phyloP scores from a whole-genome alignment of 163 green algal species.

The Chlorella variabilis region DNA sequence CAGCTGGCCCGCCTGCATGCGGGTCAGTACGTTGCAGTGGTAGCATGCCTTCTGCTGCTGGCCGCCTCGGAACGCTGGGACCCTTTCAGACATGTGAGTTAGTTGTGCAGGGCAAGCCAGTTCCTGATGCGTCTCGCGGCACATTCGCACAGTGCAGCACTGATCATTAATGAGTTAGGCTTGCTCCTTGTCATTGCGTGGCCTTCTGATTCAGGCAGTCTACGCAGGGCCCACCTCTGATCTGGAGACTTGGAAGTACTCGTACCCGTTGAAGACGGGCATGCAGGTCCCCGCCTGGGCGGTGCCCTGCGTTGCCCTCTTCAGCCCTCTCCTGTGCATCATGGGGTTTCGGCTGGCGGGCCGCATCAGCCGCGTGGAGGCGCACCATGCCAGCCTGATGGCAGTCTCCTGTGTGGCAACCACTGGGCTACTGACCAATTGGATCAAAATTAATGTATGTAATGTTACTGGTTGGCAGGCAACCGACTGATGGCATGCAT shows the following conservation, averaged over 20 bases:
- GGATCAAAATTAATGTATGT: conserved; percentile 61
- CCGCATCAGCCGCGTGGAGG: conserved; percentile 43
- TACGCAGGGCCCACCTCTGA: conserved; percentile 9
- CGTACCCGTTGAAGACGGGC: conserved; percentile 53
- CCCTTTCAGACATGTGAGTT: conserved; percentile 30
- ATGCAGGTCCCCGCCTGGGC: conserved; percentile 53
- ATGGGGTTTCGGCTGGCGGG: conserved; percentile 3
- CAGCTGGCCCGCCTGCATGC: conserved; percentile 7
- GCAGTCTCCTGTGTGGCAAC: conserved; percentile 40
- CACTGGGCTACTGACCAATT: conserved; percentile 60
- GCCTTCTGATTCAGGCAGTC: no score
- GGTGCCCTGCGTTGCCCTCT: conserved; percentile 48
- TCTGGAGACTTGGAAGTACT: conserved; percentile 41
- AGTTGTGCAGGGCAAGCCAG: no score
- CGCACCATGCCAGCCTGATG: conserved; percentile 56
- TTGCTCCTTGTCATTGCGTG: no score
- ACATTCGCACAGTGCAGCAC: no score
- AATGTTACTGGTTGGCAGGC: no score
- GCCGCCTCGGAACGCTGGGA: conserved; percentile 5
- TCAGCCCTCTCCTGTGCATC: conserved; percentile 27
- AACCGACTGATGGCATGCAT: no score
- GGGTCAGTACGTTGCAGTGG: neutral
- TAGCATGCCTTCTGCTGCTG: conserved; percentile 7
- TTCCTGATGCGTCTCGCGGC: no score
- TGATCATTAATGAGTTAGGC: no score